Base-by-base conservation (phyloP, 2,329 filamentous ascomycete species). In the Gnomoniopsis sp. region DNA sequence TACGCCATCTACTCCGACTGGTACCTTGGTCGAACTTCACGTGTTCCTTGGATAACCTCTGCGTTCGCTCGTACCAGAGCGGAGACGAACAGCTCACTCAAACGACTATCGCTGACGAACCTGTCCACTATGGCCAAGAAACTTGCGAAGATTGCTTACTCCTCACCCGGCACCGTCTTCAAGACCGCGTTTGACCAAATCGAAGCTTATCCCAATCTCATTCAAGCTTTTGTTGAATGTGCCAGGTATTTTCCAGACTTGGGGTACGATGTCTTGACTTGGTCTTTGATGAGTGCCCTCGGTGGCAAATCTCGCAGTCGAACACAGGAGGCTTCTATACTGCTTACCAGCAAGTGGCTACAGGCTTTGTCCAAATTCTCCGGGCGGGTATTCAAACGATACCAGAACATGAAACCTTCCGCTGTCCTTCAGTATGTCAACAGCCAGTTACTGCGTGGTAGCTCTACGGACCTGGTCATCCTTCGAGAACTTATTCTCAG, bases 1-100 rank as follows among this genome's bases (percentile, higher is more conserved):
- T 99, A 93, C 75, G 87, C 85, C 51, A 90, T 99, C 68, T 99
- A 99, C 70, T 86, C 91, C 1, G 93, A 97, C 71, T 99, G 95
- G 91, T 93, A 91, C 66, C 87, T 86, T 64, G 91, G 92, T 3
- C 83, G 87, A 64, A 90, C 83, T 2, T 95, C 91, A 6, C 83
- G 91, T 34, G 74, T 89, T 26, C 88, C 91, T 3, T 87, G 91
- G 49, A 89, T 98, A 72, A 87, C 87, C 67, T 77, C 83, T 26
- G 91, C 90, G 1, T 96, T 96, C 70, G 85, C 88, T 38, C 83
- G 86, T 63, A 89, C 92, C 12, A 85, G 83, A 52, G 79, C 88
- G 1, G 90, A 96, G 70, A 96, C 93, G 0, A 86, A 90, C 64
- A 87, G 91, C 64, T 89, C 91, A 6, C 86, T 99, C 73, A 96